Evolutionary conservation across 768 basidiomycete genomes (phyloP).

Genomic region (Hebeloma cylindrosporum): DNA sequence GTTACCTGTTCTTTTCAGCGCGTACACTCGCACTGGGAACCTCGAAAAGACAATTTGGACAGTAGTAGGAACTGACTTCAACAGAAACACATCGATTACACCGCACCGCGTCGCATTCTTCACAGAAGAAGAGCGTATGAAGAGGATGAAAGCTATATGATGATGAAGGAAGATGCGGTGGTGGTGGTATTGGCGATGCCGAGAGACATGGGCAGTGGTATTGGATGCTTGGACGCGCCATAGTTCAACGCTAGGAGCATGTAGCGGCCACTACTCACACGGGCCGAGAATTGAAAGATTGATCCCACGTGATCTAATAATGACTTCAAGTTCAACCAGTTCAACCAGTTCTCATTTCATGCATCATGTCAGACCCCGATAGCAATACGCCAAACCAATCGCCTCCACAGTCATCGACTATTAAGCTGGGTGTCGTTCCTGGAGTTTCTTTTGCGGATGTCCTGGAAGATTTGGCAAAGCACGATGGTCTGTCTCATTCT

Average conservation of each 20-base stretch:
- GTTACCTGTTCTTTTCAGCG: constrained; percentile 94
- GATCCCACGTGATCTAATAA: too few relatives aligned
- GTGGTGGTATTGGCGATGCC: constrained; percentile 58
- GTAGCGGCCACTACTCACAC: too few relatives aligned
- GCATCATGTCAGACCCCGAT: too few relatives aligned
- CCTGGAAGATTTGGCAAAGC: constrained; percentile 12
- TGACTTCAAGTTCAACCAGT: too few relatives aligned
- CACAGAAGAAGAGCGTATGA: constrained; percentile 90
- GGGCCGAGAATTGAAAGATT: too few relatives aligned
- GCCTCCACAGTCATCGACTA: background rate
- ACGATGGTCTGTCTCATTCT: too few relatives aligned
- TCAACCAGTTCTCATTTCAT: too few relatives aligned
- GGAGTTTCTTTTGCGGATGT: constrained; percentile 20
- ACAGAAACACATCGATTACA: constrained; percentile 91
- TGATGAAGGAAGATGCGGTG: constrained; percentile 75
- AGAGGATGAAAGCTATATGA: constrained; percentile 81
- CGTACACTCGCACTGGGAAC: constrained; percentile 98
- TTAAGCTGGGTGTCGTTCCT: constrained; percentile 7
- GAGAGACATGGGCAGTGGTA: constrained; percentile 81
- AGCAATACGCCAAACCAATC: background rate
- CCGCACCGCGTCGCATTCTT: constrained; percentile 94
- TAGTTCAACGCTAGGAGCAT: constrained; percentile 16
- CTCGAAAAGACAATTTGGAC: constrained; percentile 97
- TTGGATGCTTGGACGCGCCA: constrained; percentile 39
- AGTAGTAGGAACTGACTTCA: constrained; percentile 97